phyloP scores from a whole-genome alignment of 2,329 filamentous ascomycete genomes.

The Calonectria naviculata region DNA sequence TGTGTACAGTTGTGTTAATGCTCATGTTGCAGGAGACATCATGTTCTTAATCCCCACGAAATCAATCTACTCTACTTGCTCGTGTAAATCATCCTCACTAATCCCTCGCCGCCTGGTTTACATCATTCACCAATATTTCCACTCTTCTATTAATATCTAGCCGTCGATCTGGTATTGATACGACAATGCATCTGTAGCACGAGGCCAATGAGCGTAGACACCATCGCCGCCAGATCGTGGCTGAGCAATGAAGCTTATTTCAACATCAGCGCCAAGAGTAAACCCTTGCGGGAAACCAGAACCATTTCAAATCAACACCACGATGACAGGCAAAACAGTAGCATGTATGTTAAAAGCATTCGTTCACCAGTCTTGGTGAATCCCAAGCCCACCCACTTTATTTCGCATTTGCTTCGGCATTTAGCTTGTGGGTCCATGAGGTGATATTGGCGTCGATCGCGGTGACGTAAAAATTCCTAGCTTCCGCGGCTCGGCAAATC shows the following conservation, averaged over 20 bases:
- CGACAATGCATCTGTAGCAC: not conserved
- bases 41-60: no score
- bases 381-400: not conserved
- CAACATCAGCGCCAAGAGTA: not conserved
- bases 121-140: no score
- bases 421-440: not conserved
- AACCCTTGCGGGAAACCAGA: no score
- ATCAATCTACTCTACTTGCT: no score
- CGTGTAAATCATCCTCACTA: no score
- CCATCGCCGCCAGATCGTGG: slow-evolving; percentile 1
- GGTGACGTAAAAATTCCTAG: not conserved
- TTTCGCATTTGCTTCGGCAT: not conserved
- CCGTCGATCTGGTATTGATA: not conserved
- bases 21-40: no score
- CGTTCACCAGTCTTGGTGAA: not conserved
- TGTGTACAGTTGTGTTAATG: no score
- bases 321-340: no score
- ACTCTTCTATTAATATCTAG: not conserved
- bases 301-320: no score
- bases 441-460: not conserved
- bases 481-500: not conserved
- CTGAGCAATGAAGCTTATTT: slow-evolving; percentile 12
- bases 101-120: no score
- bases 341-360: no score
- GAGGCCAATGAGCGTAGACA: not conserved